Evolutionary conservation across 768 basidiomycete genomes (phyloP).

Genomic region (Lentinula boryana): DNA sequence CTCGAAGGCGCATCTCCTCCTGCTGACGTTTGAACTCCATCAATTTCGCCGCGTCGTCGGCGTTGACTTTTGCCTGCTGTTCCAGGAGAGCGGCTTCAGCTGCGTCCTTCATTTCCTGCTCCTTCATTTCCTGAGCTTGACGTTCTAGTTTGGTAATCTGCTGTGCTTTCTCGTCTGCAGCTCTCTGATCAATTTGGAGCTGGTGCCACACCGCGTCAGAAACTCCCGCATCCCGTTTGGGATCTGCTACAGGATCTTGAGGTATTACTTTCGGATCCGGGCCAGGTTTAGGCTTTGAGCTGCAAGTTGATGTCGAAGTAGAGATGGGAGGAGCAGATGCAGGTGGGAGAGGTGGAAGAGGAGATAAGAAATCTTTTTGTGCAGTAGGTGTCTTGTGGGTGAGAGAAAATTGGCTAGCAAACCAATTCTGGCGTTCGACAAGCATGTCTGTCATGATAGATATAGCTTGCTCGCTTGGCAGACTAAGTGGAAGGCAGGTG

Average conservation of each 20-base stretch:
- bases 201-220: conserved; percentile 45
- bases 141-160: conserved; percentile 15
- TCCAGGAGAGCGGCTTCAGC: conserved; percentile 10
- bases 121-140: conserved; percentile 4
- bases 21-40: conserved; percentile 14
- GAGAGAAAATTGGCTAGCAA: not conserved
- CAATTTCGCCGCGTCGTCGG: conserved; percentile 6
- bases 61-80: conserved; percentile 7
- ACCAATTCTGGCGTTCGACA: not conserved
- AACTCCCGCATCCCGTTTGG: conserved; percentile 39
- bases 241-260: not conserved
- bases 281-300: conserved; percentile 2
- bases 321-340: conserved; percentile 8
- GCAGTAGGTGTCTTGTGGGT: not conserved
- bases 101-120: conserved; percentile 8
- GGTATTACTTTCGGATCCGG: not conserved
- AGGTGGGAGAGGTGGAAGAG: not conserved
- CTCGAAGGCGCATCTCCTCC: conserved; percentile 17
- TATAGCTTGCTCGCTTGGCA: not conserved
- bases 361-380: not conserved
- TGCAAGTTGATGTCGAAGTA: conserved; percentile 3
- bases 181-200: conserved; percentile 31
- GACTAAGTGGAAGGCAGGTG: not conserved
- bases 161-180: conserved; percentile 11
- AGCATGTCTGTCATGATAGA: not conserved